Base-by-base conservation (phyloP, 2,329 filamentous ascomycete genomes). In the Coniochaeta sp. region DNA sequence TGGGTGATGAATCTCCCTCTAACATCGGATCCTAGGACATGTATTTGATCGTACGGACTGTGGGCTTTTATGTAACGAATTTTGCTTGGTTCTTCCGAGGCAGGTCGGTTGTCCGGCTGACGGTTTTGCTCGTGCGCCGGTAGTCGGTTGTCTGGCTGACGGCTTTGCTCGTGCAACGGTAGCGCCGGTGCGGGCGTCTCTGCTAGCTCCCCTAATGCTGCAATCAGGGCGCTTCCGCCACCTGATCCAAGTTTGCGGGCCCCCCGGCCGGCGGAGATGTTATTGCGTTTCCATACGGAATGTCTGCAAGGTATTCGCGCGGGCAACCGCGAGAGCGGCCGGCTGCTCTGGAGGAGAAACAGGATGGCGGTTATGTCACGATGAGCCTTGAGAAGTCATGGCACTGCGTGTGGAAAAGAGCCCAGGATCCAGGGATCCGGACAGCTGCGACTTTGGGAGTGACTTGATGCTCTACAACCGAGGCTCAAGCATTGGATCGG, bases 301-400 rank as follows among this genome's bases (percentile, higher is more conserved):
- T 70, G 66, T 66, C 66, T 73, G 69, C 67, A 69, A 68, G 70
- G 73, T 74, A 75, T 75, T 72, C 72, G 72, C 69, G 70, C 69
- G 71, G 74, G 72, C 71, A 73, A 72, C 74, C 75, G 74, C 75
- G 70, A 71, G 60, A 71, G 74, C 71, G 75, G 72, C 69, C 71
- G 68, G 66, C 68, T 68, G 68, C 69, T 68, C 63, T 63, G 66
- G 70, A 70, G 65, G 69, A 72, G 69, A 77, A 73, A 77, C 75
- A 77, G 75, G 70, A 72, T 78, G 74, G 70, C 72, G 63, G 69
- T 65, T 70, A 22, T 47, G 72, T 71, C 65, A 67, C 58, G 57
- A 56, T 52, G 32, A 55, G 58, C 56, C 58, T 61, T 60, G 63
- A 34, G 62, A 63, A 62, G 59, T 60, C 69, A 70, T 70, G 68